Base-by-base conservation (phyloP, 768 basidiomycete genomes). In the Boletus fagicola region DNA sequence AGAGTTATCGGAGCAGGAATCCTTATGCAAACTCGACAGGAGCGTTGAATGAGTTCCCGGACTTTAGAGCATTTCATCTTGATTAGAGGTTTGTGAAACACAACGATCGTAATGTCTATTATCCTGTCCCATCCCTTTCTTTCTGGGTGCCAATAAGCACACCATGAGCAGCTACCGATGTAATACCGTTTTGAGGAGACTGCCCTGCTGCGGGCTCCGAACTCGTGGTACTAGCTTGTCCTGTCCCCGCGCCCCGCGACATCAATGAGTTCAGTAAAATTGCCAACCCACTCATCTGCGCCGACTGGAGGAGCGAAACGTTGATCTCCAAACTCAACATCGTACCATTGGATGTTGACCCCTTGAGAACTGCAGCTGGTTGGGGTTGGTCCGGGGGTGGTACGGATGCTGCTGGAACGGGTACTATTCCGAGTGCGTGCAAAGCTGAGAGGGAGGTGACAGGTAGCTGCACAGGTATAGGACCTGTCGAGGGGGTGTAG, bases 241-340 rank as follows among this genome's bases (percentile, higher is more conserved):
- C 66, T 43, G 72, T 58, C 42, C 62, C 64, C 24, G 56, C 28
- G 7, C 73, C 68, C 61, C 81, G 78, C 28, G 83, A 78, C 78
- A 88, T 85, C 60, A 91, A 69, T 3, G 86, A 83, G 70, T 88
- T 90, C 59, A 92, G 70, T 12, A 92, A 75, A 60, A 86, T 74
- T 20, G 87, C 87, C 61, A 91, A 64, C 15, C 88, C 88, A 66
- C 80, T 88, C 84, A 88, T 86, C 65, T 92, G 90, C n/a, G 82
- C 76, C 18, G 83, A 78, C 69, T 90, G 86, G 53, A 93, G 75
- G 20, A 86, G 71, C 16, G 85, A 84, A 30, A 91, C 83, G 58
- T 92, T 91, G 66, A 93, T 88, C 60, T 92, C 90, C 53, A 93
- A 73, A 66, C 80, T 87, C 56, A 91, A 71, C 78, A 87, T 84